Percentiles rank a stretch among this genome's conserved stretches.
Conservation (phyloP, 257 asterid species). For the Penstemon newberryi region DNA sequence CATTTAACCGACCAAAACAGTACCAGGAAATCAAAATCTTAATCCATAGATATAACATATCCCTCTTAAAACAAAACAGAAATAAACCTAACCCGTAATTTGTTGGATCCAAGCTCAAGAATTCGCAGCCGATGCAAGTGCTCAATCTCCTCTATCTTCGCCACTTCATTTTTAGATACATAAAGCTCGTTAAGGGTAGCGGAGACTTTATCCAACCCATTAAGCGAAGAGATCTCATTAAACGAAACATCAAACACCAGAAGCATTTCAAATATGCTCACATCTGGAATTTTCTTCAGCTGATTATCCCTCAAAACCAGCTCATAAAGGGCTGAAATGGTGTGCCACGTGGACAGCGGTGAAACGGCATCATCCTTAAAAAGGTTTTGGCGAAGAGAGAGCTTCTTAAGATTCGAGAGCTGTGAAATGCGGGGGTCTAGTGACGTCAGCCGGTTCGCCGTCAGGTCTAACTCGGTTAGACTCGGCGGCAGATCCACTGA, state of each 20-base stretch:
- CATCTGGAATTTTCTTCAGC: constrained; percentile 84
- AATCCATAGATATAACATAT: not conserved
- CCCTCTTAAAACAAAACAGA: not conserved
- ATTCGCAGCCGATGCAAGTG: constrained; percentile 74
- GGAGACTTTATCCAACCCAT: constrained; percentile 70
- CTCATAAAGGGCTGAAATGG: constrained; percentile 80
- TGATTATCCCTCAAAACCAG: constrained; percentile 93
- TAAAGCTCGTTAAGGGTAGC: constrained; percentile 83
- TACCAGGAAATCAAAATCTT: too few relatives aligned
- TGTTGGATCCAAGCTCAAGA: constrained; percentile 98
- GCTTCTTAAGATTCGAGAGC: constrained; percentile 73
- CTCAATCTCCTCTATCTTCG: constrained; percentile 88
- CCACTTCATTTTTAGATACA: constrained; percentile 88
- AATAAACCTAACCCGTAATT: constrained; percentile 64
- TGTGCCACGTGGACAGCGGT: constrained; percentile 67
- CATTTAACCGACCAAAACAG: too few relatives aligned
- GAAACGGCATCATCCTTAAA: constrained; percentile 58
- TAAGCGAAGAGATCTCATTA: constrained; percentile 73
- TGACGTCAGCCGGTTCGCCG: constrained; percentile 79
- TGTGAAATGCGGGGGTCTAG: constrained; percentile 80
- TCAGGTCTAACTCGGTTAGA: constrained; percentile 82
- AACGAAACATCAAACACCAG: constrained; percentile 85
- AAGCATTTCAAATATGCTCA: constrained; percentile 71
- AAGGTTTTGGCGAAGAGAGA: constrained; percentile 91
- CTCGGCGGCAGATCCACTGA: constrained; percentile 65